A percentile compares a stretch with the other conserved stretches of the same genome.
phyloP scores from a whole-genome alignment of 208 protist species.

The Trypanosomatidae sp. region DNA sequence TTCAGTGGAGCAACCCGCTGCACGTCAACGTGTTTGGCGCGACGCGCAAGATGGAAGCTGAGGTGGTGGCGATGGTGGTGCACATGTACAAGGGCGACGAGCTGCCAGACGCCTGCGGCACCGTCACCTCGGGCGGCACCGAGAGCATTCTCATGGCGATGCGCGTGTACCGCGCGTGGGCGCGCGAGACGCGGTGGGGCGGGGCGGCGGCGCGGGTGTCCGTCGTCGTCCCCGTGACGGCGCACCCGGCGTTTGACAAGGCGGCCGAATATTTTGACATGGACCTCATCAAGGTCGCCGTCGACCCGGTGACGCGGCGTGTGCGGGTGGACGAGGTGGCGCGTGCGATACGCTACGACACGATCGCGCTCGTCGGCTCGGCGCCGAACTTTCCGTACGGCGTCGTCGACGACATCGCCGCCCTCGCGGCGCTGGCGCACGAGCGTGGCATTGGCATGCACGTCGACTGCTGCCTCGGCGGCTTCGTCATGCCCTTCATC shows the following conservation, averaged over 20 bases:
- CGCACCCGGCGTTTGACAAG: constrained; percentile 97
- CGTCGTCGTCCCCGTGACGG: constrained; percentile 86
- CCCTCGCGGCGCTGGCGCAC: constrained; percentile 82
- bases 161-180: constrained; percentile 94
- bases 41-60: constrained; percentile 96
- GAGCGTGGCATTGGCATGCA: constrained; percentile 91
- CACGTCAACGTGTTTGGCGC: constrained; percentile 93
- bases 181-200: constrained; percentile 24
- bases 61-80: constrained; percentile 93
- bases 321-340: constrained; percentile 73
- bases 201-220: constrained; percentile 86
- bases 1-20: constrained; percentile 93
- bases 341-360: constrained; percentile 91
- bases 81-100: constrained; percentile 91
- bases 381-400: constrained; percentile 95
- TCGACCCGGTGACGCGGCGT: constrained; percentile 58
- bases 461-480: constrained; percentile 97
- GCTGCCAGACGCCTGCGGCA: constrained; percentile 85
- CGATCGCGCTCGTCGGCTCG: constrained; percentile 91
- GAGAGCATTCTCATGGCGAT: constrained; percentile 97
- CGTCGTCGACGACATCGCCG: constrained; percentile 83
- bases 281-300: constrained; percentile 86
- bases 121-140: constrained; percentile 92
- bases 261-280: constrained; percentile 94
- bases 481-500: constrained; percentile 96